Evolutionary conservation across 768 basidiomycete species (phyloP), one percentile per base, ranked within the genome.

Genomic region (Gloeopeniophorella convolvens): DNA sequence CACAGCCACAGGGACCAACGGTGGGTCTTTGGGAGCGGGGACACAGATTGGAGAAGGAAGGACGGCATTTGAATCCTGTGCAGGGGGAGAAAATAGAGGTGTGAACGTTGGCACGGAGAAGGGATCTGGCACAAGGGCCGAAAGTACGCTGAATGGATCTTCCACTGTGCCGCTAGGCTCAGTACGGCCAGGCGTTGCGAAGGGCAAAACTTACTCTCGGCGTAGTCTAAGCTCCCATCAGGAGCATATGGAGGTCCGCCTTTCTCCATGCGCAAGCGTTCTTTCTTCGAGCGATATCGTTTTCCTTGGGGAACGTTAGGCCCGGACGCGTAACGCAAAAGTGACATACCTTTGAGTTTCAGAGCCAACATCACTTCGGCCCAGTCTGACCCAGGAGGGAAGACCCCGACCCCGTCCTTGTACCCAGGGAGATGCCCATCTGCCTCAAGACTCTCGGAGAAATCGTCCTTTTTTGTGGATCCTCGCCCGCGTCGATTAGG

Each of bases 201-300:
- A 32, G 11, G n/a, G 36, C 28, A n/a, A 18, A 26, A 68, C 80
- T 34, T 60, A 87, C 85, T 78, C 64, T 86, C 78, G 21, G 73
- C 58, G 57, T 87, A 88, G 65, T 87, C 80, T 27, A 89, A 68
- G 63, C 87, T 89, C n/a, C 87, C 87, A 60, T 90, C 87, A n/a
- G 77, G 62, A 5, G 71, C 70, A 20, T 74, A 72, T 0, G 87
- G 88, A 15, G 83, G 84, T 0, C 87, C 87, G 52, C 82, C 79
- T 52, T 78, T 83, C 60, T 89, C 88, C 37, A 89, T 74, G n/a
- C 83, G 73, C 50, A 88, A 58, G 9, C 87, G 73, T 56, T 90
- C 87, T 59, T 84, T 89, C 71, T 90, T 90, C 1, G 86, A 89
- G 48, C 77, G 78, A 60, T 89, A 88, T 11, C 79, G 76, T 59